Conservation (phyloP, 106 monocot genomes). For the Allium fistulosum region DNA sequence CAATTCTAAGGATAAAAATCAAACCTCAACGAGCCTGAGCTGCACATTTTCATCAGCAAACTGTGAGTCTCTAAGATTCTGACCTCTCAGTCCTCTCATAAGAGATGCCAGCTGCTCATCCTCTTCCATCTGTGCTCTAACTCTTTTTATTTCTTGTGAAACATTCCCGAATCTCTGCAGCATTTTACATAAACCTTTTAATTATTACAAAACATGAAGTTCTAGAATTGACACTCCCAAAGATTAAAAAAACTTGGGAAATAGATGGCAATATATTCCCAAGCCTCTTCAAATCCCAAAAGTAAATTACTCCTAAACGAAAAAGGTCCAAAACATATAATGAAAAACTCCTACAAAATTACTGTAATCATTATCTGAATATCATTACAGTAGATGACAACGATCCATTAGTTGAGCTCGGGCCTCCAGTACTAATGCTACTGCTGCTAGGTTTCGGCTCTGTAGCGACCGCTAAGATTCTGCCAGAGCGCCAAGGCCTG, state of each 20-base stretch:
- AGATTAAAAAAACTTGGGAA: no score
- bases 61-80: constrained; percentile 82
- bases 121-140: constrained; percentile 92
- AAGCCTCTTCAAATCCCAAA: neutral
- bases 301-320: neutral
- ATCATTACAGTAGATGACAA: constrained; percentile 1
- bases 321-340: neutral
- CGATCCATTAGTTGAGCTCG: no score
- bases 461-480: constrained; percentile 47
- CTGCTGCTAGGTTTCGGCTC: constrained; percentile 26
- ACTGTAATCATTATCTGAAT: neutral
- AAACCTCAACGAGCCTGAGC: constrained; percentile 90
- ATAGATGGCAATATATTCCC: no score
- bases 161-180: constrained; percentile 70
- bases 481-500: constrained; percentile 4
- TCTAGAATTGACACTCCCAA: no score
- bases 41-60: constrained; percentile 80
- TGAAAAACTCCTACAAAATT: neutral
- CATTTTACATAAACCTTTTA: neutral
- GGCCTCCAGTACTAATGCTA: constrained; percentile 1
- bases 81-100: constrained; percentile 91
- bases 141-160: constrained; percentile 81
- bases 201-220: no score
- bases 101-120: constrained; percentile 85
- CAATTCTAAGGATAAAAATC: neutral